Evolutionary conservation across 2,329 filamentous ascomycete genomes (phyloP), one percentile per base, ranked within the genome.

Genomic region (Penicillium rolfsii): DNA sequence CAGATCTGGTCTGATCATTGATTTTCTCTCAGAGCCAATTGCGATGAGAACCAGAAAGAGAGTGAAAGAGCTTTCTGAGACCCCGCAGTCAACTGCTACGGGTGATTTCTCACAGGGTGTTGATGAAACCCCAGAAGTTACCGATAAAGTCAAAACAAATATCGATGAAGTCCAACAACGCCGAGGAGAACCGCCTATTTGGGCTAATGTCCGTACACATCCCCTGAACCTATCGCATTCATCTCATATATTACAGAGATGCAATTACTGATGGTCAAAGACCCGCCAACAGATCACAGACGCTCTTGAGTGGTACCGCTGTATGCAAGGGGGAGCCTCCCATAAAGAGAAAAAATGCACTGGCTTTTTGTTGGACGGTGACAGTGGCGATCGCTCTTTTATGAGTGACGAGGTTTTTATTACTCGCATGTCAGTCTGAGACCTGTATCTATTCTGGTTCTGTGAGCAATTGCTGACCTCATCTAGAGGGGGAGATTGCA

Each of bases 381-480:
- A 84, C 49, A 76, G 77, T 9, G 84, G 84, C 2, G 63, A 74
- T 1, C 79, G 86, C 3, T 87, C 90, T 58, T 81, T 85, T 52
- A 82, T 90, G 19, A 82, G 83, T 36, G 78, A 81, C 0, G 83
- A 89, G 56, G 78, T 91, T 2, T 79, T 91, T 36, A 87, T 93
- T 52, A 83, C 86, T 4, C 81, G 85, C 57, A 77, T 87, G 86
- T 87, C 77, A 73, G 84, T 77, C 43, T 14, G 5, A 19, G 14
- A 8, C 41, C 16, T 7, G 16, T 50, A 12, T 53, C 5, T 35
- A 5, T 12, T 46, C 28, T 22, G 5, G 49, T 48, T 19, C 43
- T 26, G 26, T 7, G 5, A 22, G 35, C n/a, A 50, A 59, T 68
- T 57, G 67, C 66, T 71, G 36, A 67, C 53, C 26, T 19, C 24